These are phyloP conservation scores for Epicoccum nigrum DNA, from an alignment of 2,329 filamentous ascomycete genomes.

Conservation along the genomic window DNA sequence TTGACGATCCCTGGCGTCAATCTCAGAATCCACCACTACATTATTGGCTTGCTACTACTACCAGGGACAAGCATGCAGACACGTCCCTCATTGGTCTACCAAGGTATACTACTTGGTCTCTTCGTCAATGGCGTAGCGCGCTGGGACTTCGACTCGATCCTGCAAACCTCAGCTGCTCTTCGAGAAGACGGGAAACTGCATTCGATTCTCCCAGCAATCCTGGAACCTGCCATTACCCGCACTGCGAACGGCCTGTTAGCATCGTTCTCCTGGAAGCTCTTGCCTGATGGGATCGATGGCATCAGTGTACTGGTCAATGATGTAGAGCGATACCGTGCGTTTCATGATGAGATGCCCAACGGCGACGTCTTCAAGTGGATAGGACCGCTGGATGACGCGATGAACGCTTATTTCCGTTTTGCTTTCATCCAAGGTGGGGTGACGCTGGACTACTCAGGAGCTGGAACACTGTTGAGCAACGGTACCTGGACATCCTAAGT, in stretches of 20 bases:
- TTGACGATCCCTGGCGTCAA: conserved; percentile 75
- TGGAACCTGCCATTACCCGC: conserved; percentile 23
- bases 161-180: conserved; percentile 80
- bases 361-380: conserved; percentile 31
- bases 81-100: conserved; percentile 43
- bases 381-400: conserved; percentile 48
- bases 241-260: conserved; percentile 56
- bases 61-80: conserved; percentile 47
- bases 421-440: conserved; percentile 36
- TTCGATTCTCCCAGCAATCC: conserved; percentile 62
- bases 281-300: conserved; percentile 64
- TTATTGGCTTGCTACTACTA: conserved; percentile 42
- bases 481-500: conserved; percentile 32
- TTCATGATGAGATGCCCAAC: conserved; percentile 28
- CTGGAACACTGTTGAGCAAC: conserved; percentile 34
- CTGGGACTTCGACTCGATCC: conserved; percentile 60
- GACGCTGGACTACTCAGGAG: conserved; percentile 42
- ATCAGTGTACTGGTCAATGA: conserved; percentile 83
- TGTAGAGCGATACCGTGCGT: conserved; percentile 66
- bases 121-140: conserved; percentile 47
- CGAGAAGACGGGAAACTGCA: conserved; percentile 59
- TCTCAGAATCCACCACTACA: conserved; percentile 81
- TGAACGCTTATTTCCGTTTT: conserved; percentile 47
- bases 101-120: conserved; percentile 44
- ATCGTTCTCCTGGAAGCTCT: conserved; percentile 63